A percentile compares a stretch with the other conserved stretches of the same genome.
Conservation (phyloP, 2,329 filamentous ascomycete genomes). For the Alternaria dauci region DNA sequence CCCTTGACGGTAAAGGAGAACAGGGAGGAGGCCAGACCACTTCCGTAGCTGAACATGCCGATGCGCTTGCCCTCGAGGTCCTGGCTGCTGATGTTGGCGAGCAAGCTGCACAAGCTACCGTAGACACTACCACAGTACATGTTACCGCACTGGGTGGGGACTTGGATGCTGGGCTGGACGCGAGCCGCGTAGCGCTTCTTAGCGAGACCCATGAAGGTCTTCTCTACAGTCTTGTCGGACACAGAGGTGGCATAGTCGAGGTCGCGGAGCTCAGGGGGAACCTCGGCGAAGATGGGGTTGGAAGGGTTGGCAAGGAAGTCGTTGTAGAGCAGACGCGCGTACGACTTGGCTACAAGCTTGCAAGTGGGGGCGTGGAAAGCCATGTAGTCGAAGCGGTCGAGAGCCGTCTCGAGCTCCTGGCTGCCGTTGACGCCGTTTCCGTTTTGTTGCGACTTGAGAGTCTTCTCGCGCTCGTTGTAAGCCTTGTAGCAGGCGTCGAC, state of each 20-base stretch:
- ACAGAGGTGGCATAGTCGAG: constrained; percentile 58
- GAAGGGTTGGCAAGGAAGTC: constrained; percentile 59
- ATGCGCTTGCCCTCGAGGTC: constrained; percentile 61
- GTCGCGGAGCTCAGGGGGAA: constrained; percentile 58
- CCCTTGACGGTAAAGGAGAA: constrained; percentile 60
- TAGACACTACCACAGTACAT: constrained; percentile 65
- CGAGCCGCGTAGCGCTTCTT: constrained; percentile 62
- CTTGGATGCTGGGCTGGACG: constrained; percentile 60
- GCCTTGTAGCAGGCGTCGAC: constrained; percentile 63
- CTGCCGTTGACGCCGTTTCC: constrained; percentile 49
- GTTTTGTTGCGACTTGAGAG: constrained; percentile 55
- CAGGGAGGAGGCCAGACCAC: constrained; percentile 60
- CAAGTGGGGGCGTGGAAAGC: constrained; percentile 63
- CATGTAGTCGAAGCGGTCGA: constrained; percentile 65
- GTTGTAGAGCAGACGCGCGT: constrained; percentile 62
- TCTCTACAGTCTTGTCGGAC: constrained; percentile 62
- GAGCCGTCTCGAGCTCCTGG: constrained; percentile 53
- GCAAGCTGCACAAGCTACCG: constrained; percentile 58
- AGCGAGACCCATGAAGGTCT: constrained; percentile 61
- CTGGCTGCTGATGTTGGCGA: constrained; percentile 57
- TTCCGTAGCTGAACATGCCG: constrained; percentile 62
- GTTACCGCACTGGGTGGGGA: constrained; percentile 64
- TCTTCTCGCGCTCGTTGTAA: constrained; percentile 60
- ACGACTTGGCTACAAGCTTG: constrained; percentile 64
- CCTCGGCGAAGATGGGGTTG: constrained; percentile 60